phyloP scores from a whole-genome alignment of 768 basidiomycete species.

The Lactifluus subvellereus region DNA sequence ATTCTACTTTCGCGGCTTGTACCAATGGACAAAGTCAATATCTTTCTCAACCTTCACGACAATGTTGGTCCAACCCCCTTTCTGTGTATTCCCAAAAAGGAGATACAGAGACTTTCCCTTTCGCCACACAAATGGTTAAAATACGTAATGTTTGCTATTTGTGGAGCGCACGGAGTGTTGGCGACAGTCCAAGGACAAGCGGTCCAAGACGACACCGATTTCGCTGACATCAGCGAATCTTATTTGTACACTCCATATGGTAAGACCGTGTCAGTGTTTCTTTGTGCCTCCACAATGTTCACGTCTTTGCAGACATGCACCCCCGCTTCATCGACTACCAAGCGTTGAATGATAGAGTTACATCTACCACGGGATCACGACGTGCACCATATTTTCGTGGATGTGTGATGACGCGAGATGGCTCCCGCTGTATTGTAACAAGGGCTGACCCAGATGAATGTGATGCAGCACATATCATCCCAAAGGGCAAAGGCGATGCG shows the following conservation, averaged over 20 bases:
- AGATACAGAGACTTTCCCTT: background rate
- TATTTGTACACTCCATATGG: background rate
- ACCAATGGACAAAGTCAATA: background rate
- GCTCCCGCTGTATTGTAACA: background rate
- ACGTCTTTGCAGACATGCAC: too few species aligned
- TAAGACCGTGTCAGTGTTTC: too few species aligned
- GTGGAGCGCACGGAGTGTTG: background rate
- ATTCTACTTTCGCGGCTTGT: too few species aligned
- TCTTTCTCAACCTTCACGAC: background rate
- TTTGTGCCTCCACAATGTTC: too few species aligned
- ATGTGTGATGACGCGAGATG: background rate
- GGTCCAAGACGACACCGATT: background rate
- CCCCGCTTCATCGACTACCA: too few species aligned
- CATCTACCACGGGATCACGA: background rate
- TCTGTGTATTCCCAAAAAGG: background rate
- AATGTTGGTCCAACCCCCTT: background rate
- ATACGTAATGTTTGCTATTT: background rate
- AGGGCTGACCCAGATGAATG: background rate
- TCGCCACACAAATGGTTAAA: background rate
- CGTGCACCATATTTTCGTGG: background rate
- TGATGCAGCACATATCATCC: background rate
- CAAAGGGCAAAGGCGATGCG: background rate
- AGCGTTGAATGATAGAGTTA: background rate
- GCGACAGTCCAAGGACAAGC: background rate
- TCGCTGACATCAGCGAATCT: background rate